Base-by-base conservation (phyloP, 2,329 filamentous ascomycete genomes). In the Nothophaeocryptopus gaeumannii region DNA sequence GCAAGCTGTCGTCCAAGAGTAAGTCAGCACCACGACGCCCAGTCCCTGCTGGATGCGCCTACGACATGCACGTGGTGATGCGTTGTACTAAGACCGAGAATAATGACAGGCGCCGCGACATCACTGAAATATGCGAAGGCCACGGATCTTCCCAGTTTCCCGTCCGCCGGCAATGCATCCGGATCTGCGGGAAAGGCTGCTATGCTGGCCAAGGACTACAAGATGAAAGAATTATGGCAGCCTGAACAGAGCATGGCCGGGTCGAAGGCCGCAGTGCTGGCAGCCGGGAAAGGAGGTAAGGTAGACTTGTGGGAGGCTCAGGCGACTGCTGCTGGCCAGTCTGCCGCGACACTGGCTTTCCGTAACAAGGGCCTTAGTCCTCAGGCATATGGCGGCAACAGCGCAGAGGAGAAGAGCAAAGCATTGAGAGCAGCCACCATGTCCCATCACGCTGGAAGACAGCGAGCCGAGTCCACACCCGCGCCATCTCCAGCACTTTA, bases 351-450 rank as follows among this genome's bases (percentile, higher is more conserved):
- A 35, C 78, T 85, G 52, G 84, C 84, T n/a, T 82, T 86, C 67
- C 77, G 76, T 56, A 78, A 75, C 39, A 76, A 78, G 47, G 68
- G 67, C 31, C 60, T 74, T 34, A 73, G 70, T 53, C 71, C 74
- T 5, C 69, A 74, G 48, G 63, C 72, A 26, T 74, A 76, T 61
- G 71, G 72, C 55, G 73, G 72, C 32, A 72, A 74, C 56, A 75
- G 70, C 14, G 70, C 69, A 8, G 69, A 83, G 20, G 78, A 79
- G 38, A 78, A 76, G 32, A 79, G 81, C 53, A 84, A 81, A 51
- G 89, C 89, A 1, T 74, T 92, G 39, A 73, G 81, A 32, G 89
- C 89, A 36, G 90, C 89, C 10, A 86, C 85, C 42, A 88, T 83
- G 26, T 89, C 89, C n/a, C 84, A 89, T 72, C 75, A 81, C 26